Evolutionary conservation across 1,284 basidiomycete genomes (phyloP).

Genomic region (Neolentinus lepideus): DNA sequence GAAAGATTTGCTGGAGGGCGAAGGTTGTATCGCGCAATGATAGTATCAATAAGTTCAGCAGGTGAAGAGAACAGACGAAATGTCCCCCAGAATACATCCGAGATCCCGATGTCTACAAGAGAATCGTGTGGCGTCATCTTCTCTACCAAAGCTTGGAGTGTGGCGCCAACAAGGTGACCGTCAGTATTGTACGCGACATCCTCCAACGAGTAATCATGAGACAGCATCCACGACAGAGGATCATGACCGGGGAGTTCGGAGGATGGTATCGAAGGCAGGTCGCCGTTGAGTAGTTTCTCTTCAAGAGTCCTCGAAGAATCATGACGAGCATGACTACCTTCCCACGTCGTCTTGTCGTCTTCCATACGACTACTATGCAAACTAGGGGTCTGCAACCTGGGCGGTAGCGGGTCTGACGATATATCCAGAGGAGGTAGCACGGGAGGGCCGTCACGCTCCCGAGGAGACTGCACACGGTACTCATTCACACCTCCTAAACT

Average conservation of each 20-base stretch:
- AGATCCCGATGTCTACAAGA: constrained; percentile 79
- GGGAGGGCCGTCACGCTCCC: background rate
- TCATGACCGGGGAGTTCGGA: constrained; percentile 33
- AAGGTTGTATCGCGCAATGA: constrained; percentile 82
- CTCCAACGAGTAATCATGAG: constrained; percentile 66
- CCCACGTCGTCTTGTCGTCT: constrained; percentile 50
- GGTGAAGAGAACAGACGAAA: constrained; percentile 93
- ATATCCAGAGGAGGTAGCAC: background rate
- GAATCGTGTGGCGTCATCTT: constrained; percentile 96
- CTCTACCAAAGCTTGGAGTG: constrained; percentile 83
- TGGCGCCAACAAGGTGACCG: constrained; percentile 87
- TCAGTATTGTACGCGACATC: constrained; percentile 91
- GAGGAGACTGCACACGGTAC: background rate
- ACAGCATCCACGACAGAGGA: constrained; percentile 48
- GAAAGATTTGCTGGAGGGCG: constrained; percentile 50
- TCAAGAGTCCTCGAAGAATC: constrained; percentile 34
- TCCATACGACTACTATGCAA: constrained; percentile 38
- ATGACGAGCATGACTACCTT: constrained; percentile 35
- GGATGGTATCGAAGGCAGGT: constrained; percentile 41
- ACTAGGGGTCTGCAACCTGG: constrained; percentile 35
- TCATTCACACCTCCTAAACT: background rate
- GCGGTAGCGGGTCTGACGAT: background rate
- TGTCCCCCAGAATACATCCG: constrained; percentile 89
- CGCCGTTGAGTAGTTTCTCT: constrained; percentile 48
- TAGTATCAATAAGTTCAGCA: constrained; percentile 62